A percentile compares a stretch with the other conserved stretches of the same genome.
Conservation (phyloP, 2,329 filamentous ascomycete species). For the Neofusicoccum cordaticola region DNA sequence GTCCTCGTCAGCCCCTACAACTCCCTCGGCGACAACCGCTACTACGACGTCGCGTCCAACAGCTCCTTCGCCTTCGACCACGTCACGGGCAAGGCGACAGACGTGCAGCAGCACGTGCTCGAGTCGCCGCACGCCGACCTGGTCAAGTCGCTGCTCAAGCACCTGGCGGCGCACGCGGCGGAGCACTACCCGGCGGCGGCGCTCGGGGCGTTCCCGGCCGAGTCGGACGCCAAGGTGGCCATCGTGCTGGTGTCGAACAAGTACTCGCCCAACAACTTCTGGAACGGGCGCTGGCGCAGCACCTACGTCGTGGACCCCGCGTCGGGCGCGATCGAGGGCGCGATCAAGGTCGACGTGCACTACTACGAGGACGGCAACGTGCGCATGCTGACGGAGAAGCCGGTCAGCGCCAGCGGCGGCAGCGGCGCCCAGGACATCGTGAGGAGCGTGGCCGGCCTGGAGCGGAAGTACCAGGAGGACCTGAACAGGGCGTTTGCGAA, state of each 20-base stretch:
- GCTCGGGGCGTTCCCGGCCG: constrained; percentile 76
- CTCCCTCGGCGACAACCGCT: constrained; percentile 73
- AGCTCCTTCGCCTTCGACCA: constrained; percentile 91
- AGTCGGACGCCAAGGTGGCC: constrained; percentile 72
- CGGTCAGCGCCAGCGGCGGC: constrained; percentile 57
- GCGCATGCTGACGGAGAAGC: constrained; percentile 83
- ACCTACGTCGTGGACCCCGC: constrained; percentile 75
- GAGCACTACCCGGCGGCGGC: constrained; percentile 87
- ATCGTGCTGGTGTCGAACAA: constrained; percentile 90
- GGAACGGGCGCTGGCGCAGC: constrained; percentile 96
- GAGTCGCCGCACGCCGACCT: constrained; percentile 76
- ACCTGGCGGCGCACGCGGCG: constrained; percentile 68
- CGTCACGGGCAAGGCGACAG: constrained; percentile 75
- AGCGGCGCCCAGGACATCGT: constrained; percentile 67
- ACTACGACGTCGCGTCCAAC: constrained; percentile 85
- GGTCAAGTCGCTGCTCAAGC: constrained; percentile 80
- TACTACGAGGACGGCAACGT: constrained; percentile 99
- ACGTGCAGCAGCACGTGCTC: constrained; percentile 72
- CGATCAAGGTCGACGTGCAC: constrained; percentile 91
- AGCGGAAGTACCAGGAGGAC: constrained; percentile 95
- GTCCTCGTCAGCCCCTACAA: constrained; percentile 84
- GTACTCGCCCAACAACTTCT: constrained; percentile 97
- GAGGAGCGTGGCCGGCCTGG: constrained; percentile 71
- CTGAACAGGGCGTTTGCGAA: constrained; percentile 85
- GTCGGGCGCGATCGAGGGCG: constrained; percentile 65